phyloP scores from a whole-genome alignment of 2,329 filamentous ascomycete genomes.

The Botrytis pseudocinerea region DNA sequence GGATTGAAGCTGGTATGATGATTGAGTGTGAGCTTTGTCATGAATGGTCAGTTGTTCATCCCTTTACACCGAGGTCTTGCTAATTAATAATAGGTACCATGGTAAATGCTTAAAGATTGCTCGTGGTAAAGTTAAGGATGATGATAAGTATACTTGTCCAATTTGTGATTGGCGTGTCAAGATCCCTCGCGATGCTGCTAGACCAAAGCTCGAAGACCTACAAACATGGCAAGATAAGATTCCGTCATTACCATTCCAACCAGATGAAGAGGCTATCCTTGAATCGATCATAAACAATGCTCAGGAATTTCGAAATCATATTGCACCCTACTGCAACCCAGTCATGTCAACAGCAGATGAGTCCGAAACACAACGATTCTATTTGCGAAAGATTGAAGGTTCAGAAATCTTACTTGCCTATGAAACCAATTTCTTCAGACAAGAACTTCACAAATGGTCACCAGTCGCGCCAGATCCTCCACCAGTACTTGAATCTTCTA shows the following conservation, averaged over 20 bases:
- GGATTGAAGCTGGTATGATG: constrained; percentile 96
- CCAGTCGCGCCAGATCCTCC: constrained; percentile 85
- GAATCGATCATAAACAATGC: constrained; percentile 85
- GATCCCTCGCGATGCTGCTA: constrained; percentile 92
- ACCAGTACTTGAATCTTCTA: constrained; percentile 80
- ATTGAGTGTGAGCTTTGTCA: constrained; percentile 98
- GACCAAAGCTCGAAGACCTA: constrained; percentile 91
- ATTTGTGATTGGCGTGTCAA: constrained; percentile 97
- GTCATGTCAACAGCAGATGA: constrained; percentile 81
- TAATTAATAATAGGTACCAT: constrained; percentile 69
- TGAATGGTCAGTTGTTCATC: constrained; percentile 71
- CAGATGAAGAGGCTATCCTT: constrained; percentile 87
- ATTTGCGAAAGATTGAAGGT: constrained; percentile 93
- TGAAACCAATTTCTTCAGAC: constrained; percentile 97
- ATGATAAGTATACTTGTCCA: constrained; percentile 96
- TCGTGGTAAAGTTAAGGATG: constrained; percentile 94
- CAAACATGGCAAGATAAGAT: constrained; percentile 84
- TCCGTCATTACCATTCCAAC: constrained; percentile 79
- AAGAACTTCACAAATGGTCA: constrained; percentile 92
- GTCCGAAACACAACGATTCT: constrained; percentile 87
- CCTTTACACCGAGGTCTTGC: not conserved
- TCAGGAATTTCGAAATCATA: constrained; percentile 78
- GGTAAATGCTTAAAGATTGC: constrained; percentile 98
- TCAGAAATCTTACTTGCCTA: constrained; percentile 88
- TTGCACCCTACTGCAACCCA: constrained; percentile 78